Conservation (phyloP, 805 yeast species). For the Saturnispora saitoi region DNA sequence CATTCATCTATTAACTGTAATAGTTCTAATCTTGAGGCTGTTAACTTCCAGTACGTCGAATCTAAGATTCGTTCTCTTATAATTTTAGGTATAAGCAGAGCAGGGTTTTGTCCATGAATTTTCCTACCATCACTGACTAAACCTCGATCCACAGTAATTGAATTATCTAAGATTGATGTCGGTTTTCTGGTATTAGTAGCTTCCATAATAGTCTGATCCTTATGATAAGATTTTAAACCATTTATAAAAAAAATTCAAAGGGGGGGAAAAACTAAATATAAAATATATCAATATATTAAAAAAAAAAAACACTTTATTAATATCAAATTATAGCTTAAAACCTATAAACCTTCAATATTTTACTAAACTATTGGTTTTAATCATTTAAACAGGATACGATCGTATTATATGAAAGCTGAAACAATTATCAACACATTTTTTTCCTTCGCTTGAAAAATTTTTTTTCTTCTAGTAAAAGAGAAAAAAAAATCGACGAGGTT, state of each 20-base stretch:
- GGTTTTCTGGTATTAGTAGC: constrained; percentile 2
- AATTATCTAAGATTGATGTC: neutral
- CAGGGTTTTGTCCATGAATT: constrained; percentile 40
- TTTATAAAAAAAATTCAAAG: neutral
- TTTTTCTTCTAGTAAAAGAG: neutral
- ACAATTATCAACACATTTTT: neutral
- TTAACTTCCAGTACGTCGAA: constrained; percentile 48
- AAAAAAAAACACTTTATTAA: too few relatives aligned
- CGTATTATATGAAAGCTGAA: too few relatives aligned
- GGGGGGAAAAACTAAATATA: neutral
- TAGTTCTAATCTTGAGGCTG: constrained; percentile 40
- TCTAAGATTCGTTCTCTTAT: constrained; percentile 48
- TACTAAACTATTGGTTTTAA: neutral
- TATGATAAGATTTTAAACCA: neutral
- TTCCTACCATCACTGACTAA: constrained; percentile 21
- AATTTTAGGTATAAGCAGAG: constrained; percentile 48
- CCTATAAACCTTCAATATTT: neutral
- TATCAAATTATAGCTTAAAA: too few relatives aligned
- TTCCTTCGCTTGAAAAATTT: neutral
- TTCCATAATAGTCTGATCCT: neutral
- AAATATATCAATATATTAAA: too few relatives aligned
- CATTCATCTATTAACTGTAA: constrained; percentile 40
- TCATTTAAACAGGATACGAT: too few relatives aligned
- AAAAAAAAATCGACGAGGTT: neutral
- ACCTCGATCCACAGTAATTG: constrained; percentile 30